These are phyloP conservation scores for Dillenia suffruticosa DNA, from an alignment of 164 flowering plant species.

Conservation along the genomic window DNA sequence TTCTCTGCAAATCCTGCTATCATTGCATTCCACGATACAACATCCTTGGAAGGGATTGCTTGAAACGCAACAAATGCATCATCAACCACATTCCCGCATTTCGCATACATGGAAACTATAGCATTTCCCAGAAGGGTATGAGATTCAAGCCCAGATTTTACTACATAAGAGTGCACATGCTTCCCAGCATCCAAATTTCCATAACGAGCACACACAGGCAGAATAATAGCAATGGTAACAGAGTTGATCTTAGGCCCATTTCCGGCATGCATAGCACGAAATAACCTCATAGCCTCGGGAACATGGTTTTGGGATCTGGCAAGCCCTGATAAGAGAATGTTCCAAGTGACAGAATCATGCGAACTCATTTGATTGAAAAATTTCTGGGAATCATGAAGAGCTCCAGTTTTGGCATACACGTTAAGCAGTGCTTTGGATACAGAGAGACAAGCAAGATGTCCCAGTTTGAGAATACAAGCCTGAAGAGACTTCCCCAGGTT, in stretches of 20 bases:
- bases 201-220: slow-evolving; percentile 57
- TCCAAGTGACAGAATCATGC: slow-evolving; percentile 65
- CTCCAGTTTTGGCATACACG: slow-evolving; percentile 73
- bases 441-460: slow-evolving; percentile 33
- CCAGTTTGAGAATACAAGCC: slow-evolving; percentile 42
- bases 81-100: slow-evolving; percentile 32
- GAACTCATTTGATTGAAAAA: slow-evolving; percentile 36
- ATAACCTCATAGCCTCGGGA: slow-evolving; percentile 35
- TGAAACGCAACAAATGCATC: slow-evolving; percentile 48
- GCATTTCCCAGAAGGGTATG: slow-evolving; percentile 76
- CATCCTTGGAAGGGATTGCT: slow-evolving; percentile 49
- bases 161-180: slow-evolving; percentile 46
- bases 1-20: slow-evolving; percentile 71
- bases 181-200: slow-evolving; percentile 37
- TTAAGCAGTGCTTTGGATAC: slow-evolving; percentile 65
- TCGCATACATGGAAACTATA: slow-evolving; percentile 70
- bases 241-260: slow-evolving; percentile 43
- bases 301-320: slow-evolving; percentile 28
- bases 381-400: slow-evolving; percentile 32
- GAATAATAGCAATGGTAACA: slow-evolving; percentile 54
- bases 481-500: slow-evolving; percentile 56
- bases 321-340: slow-evolving; percentile 64
- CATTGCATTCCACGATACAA: slow-evolving; percentile 81
- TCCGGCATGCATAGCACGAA: slow-evolving; percentile 34
- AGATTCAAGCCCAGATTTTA: slow-evolving; percentile 55